Base-by-base conservation (phyloP, 2,329 filamentous ascomycete genomes). In the Colletotrichum brevisporum region DNA sequence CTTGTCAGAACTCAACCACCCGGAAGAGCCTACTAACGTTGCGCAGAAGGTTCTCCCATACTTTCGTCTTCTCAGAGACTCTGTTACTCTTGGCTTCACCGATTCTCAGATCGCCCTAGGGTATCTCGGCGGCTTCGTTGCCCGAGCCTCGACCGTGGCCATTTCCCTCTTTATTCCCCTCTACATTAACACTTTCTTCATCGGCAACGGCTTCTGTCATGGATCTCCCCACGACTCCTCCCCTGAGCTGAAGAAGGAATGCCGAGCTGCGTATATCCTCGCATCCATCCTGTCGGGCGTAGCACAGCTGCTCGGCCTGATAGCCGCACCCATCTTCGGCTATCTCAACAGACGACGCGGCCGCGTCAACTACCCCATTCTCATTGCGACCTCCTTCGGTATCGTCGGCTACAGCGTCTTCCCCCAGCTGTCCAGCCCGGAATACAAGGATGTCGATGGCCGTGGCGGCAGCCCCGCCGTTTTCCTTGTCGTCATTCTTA, bases 161-260 rank as follows among this genome's bases (percentile, higher is more conserved):
- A 97, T 99, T 72, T 97, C 94, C 0, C 88, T 98, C 6, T 99
- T 98, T 81, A 92, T 99, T 62, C 96, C 96, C 0, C 87, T 99
- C 2, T 97, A 93, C 77, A 90, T 98, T 74, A 98, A 98, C 78
- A 91, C 94, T 26, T 97, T 94, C 79, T 98, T 95, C 80, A 92
- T 95, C 71, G 84, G 85, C 56, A 91, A 92, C 61, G 95, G 94
- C 2, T 91, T 93, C 73, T 98, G 96, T 82, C 86, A 89, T 48
- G 89, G 88, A 16, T 88, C 86, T 0, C 89, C 90, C 1, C 84
- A 89, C 71, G 89, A 91, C 74, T 84, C 89, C 0, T 89, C 87
- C 0, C 88, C 89, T 1, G 93, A 95, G 74, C 90, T 97, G 73
- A 97, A 97, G 79, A 88, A 91, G 75, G 91, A 94, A 71, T 99